These are phyloP conservation scores for Nothophaeocryptopus gaeumannii DNA, from an alignment of 2,329 filamentous ascomycete species.

Conservation along the genomic window DNA sequence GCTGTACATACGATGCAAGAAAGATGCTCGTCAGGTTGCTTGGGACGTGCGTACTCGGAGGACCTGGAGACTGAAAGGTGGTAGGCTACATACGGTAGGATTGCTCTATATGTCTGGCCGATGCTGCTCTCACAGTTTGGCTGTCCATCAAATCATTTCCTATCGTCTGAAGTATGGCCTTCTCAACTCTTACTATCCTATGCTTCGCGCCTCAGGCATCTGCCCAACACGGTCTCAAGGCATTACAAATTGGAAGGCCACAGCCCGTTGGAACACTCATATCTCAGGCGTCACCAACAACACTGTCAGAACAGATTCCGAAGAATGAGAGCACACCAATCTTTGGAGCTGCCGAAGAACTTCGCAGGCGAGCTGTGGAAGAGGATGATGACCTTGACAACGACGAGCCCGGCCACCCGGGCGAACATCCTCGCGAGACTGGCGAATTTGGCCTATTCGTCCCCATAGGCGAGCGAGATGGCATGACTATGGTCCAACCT, in stretches of 20 bases:
- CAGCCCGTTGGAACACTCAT: slow-evolving; percentile 1
- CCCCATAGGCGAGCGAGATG: slow-evolving; percentile 1
- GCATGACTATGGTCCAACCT: slow-evolving; percentile 3
- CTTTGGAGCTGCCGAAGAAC: too few species aligned
- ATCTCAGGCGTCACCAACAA: not conserved
- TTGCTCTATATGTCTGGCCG: too few species aligned
- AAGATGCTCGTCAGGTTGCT: too few species aligned
- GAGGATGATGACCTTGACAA: not conserved
- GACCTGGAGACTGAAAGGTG: too few species aligned
- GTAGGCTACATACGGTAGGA: too few species aligned
- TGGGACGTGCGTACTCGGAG: too few species aligned
- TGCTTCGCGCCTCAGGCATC: not conserved
- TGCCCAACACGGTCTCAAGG: not conserved
- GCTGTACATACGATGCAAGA: too few species aligned
- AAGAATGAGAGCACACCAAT: too few species aligned
- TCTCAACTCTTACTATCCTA: not conserved
- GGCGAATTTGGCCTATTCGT: slow-evolving; percentile 4
- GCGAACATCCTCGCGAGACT: not conserved
- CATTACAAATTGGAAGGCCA: not conserved
- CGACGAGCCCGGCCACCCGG: not conserved
- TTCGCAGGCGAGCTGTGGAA: too few species aligned
- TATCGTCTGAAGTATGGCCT: not conserved
- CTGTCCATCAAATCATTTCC: too few species aligned
- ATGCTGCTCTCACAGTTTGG: too few species aligned
- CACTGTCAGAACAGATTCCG: not conserved